These are phyloP conservation scores for Kodamaea fukazawae DNA, from an alignment of 805 yeast genomes.

Conservation along the genomic window DNA sequence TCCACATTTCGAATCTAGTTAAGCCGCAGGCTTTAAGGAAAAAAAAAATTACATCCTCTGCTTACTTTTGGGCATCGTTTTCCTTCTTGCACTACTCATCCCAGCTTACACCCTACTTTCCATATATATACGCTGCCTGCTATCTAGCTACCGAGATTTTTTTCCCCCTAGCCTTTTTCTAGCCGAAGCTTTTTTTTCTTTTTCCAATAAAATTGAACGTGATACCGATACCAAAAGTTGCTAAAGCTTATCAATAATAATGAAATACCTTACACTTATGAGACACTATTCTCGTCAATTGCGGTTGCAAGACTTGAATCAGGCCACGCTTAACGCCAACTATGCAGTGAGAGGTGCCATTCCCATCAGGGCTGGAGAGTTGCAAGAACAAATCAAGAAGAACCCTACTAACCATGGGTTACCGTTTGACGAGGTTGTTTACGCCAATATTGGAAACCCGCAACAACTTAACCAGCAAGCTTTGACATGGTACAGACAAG, in stretches of 20 bases:
- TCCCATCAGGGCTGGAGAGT: conserved; percentile 90
- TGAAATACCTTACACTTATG: conserved; percentile 2
- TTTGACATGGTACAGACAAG: conserved; percentile 91
- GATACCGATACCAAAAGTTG: too few species aligned
- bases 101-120: too few species aligned
- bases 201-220: too few species aligned
- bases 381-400: conserved; percentile 51
- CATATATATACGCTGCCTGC: background rate
- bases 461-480: conserved; percentile 96
- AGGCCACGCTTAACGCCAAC: conserved; percentile 74
- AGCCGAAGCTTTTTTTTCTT: background rate
- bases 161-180: too few species aligned
- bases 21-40: too few species aligned
- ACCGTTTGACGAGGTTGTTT: conserved; percentile 76
- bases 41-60: too few species aligned
- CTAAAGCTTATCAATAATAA: background rate
- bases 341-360: conserved; percentile 95
- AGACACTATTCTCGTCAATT: conserved; percentile 8
- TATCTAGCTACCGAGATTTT: background rate
- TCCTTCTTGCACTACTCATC: too few species aligned
- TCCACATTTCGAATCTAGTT: too few species aligned
- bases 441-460: conserved; percentile 96
- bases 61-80: too few species aligned
- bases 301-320: conserved; percentile 46
- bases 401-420: conserved; percentile 55